A percentile compares a stretch with the other conserved stretches of the same genome.
Conservation (phyloP, 208 protist genomes). For the Leishmania guyanensis region DNA sequence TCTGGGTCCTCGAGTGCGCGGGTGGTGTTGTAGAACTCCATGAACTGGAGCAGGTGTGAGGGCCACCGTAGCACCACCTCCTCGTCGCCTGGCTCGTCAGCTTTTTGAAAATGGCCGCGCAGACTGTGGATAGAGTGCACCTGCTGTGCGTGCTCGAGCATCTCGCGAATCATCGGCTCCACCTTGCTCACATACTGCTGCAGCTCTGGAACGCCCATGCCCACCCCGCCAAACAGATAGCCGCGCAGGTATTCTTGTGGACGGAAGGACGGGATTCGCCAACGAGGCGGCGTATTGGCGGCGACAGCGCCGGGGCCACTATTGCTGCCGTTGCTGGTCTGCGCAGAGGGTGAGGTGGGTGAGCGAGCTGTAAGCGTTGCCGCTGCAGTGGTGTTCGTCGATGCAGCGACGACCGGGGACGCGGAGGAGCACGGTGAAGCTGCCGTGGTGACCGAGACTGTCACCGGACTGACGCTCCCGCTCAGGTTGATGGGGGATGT, state of each 20-base stretch:
- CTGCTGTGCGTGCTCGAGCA: conserved; percentile 89
- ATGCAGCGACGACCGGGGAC: neutral
- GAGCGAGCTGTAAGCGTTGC: neutral
- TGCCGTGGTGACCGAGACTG: neutral
- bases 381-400: neutral
- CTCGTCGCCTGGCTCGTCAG: conserved; percentile 56
- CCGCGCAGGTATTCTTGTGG: conserved; percentile 79
- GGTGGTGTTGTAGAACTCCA: conserved; percentile 87
- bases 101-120: conserved; percentile 57
- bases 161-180: conserved; percentile 86
- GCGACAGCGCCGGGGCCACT: neutral
- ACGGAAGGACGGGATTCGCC: conserved; percentile 67
- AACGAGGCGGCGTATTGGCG: conserved; percentile 21
- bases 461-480: neutral
- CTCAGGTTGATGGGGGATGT: neutral
- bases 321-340: neutral
- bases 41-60: conserved; percentile 84
- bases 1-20: conserved; percentile 71
- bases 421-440: neutral
- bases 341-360: neutral
- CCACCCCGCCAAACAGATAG: conserved; percentile 68
- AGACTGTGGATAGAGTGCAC: conserved; percentile 84
- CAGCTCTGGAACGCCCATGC: conserved; percentile 81
- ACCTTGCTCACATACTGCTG: conserved; percentile 88
- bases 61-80: conserved; percentile 82